Base-by-base conservation (phyloP, 2,329 filamentous ascomycete species). In the Trichoderma aggressivum region DNA sequence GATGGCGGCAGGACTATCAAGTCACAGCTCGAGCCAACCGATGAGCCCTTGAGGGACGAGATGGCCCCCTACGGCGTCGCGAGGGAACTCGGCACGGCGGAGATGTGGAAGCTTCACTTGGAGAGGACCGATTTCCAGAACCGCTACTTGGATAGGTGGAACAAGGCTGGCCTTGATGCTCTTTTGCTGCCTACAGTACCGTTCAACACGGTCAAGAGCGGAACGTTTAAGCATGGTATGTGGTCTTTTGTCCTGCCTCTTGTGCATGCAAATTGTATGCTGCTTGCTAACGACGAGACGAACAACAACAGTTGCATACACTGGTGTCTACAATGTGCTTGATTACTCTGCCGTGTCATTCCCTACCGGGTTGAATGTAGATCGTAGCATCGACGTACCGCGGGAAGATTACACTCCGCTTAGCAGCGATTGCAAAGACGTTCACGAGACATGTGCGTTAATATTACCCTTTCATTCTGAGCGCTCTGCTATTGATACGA, bases 101-200 rank as follows among this genome's bases (percentile, higher is more conserved):
- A 84, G 6, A 83, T 86, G 79, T 87, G 85, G 85, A 79, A 80
- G 74, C 74, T 86, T 59, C 84, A 86, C 28, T 62, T 81, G 1
- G 83, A 86, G 71, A 79, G 85, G 8, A 79, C 81, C 0, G 82
- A 77, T 0, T 86, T 81, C 73, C 84, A 86, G 77, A 84, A 84
- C 73, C 76, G 77, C 11, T 85, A 86, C 64, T 77, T 86, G 0
- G 82, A 85, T 53, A 79, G 82, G 3, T 86, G 84, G 85, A 81
- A 81, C 39, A 77, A 76, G 60, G 81, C 82, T 0, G 83, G 82
- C 1, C 85, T 91, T 8, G 91, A 92, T 76, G 88, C 88, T 1
- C 84, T 92, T 10, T 77, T 92, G 1, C 88, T 87, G 64, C 90
- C 90, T 0, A 85, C 83, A 0, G 84, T 82, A 36, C 82, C 84